Percentiles rank a stretch among this genome's conserved stretches.
These are phyloP conservation scores for Arabidopsis suecica DNA, from an alignment of 345 rosid species.

Conservation along the genomic window DNA sequence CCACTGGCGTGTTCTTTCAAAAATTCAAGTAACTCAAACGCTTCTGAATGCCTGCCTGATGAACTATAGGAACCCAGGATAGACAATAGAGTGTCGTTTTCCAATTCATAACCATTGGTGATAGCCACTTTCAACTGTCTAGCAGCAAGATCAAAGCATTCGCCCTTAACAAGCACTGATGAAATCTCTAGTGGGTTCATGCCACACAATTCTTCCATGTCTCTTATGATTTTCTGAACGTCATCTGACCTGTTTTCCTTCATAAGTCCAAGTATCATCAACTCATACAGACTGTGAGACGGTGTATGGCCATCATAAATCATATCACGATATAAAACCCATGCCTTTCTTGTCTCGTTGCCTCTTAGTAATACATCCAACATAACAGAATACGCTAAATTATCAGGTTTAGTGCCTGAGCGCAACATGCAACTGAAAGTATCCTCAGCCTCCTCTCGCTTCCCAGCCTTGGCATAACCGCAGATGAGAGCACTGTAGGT, in stretches of 20 bases:
- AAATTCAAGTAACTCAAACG: slow-evolving; percentile 76
- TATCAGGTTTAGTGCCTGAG: slow-evolving; percentile 85
- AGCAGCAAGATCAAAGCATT: slow-evolving; percentile 85
- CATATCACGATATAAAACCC: slow-evolving; percentile 71
- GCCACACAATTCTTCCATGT: slow-evolving; percentile 69
- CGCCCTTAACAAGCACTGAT: slow-evolving; percentile 80
- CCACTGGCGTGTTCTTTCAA: slow-evolving; percentile 60
- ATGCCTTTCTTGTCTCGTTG: slow-evolving; percentile 66
- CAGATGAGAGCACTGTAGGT: slow-evolving; percentile 95
- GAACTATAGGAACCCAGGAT: slow-evolving; percentile 78
- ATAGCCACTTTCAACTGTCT: slow-evolving; percentile 70
- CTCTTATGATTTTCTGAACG: slow-evolving; percentile 64
- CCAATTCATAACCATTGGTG: slow-evolving; percentile 55
- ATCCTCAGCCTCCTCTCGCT: slow-evolving; percentile 74
- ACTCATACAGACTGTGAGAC: slow-evolving; percentile 60
- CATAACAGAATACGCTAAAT: slow-evolving; percentile 86
- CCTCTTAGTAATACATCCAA: slow-evolving; percentile 75
- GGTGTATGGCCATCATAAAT: slow-evolving; percentile 62
- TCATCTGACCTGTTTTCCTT: slow-evolving; percentile 63
- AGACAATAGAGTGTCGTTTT: slow-evolving; percentile 63
- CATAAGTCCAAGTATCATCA: slow-evolving; percentile 58
- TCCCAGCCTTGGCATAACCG: slow-evolving; percentile 96
- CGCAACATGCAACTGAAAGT: slow-evolving; percentile 76
- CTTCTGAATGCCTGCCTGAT: slow-evolving; percentile 78
- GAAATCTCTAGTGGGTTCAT: slow-evolving; percentile 68